Base-by-base conservation (phyloP, 1,139 yeast genomes). In the Scheffersomyces lignicola region DNA sequence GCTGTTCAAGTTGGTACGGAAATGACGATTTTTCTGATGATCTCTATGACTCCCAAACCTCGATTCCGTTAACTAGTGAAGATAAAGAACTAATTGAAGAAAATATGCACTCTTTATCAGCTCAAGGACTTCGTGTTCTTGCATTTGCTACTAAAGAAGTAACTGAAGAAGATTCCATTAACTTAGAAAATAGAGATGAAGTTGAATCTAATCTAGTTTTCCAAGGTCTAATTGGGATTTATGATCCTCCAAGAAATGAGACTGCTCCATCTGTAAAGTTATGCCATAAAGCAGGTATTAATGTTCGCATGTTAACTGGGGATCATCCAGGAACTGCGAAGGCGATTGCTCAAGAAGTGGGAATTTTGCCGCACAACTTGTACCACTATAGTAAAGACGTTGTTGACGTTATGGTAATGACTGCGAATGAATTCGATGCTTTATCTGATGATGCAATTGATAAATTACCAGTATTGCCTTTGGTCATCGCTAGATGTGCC, bases 181-280 rank as follows among this genome's bases (percentile, higher is more conserved):
- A 38, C 22, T 28, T 24, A 12, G 36, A 35, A 14, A 47, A 51
- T 14, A 41, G 68, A 33, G 63, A 54, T 12, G 31, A 24, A 5
- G 54, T 68, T 28, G 77, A 71, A 47, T 41, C 51, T 11, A 52
- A 56, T 24, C 48, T 68, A 40, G 54, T 60, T 3, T 71, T 74
- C 51, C 65, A 67, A 37, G 80, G 80, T 1, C 60, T 74, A 41
- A 70, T 70, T 33, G 78, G 78, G 17, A 66, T 75, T 43, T 66
- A 72, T 40, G 80, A 75, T 45, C 80, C 80, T 24, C 80, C 80
- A 18, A 63, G 80, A 38, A 68, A 66, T 4, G 80, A 74, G 49
- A 76, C 76, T 12, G 58, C 60, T 2, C 59, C 54, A 9, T 61
- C 77, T 2, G 73, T 75, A 18, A 58, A 58, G 37, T 53, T 60